Base-by-base conservation (phyloP, 2,329 filamentous ascomycete species). In the Monosporascus sp. region DNA sequence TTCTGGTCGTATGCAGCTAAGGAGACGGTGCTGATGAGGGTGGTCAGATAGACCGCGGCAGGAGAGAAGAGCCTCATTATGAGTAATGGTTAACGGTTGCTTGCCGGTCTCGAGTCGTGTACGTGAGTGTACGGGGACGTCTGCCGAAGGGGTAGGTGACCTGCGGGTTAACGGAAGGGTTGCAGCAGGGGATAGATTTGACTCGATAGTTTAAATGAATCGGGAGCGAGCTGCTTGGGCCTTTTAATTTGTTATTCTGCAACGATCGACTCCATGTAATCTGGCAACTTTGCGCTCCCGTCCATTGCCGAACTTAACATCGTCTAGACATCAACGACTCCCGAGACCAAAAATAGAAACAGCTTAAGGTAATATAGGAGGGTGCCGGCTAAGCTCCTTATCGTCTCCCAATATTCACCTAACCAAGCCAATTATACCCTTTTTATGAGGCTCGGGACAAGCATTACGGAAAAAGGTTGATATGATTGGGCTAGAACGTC, bases 1-100 rank as follows among this genome's bases (percentile, higher is more conserved):
- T 57, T 57, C 25, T 57, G 53, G 44, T 57, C 55, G 47, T 55
- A 57, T 31, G 51, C 55, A 47, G 53, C 55, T 18, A 52, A 31
- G 24, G 47, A n/a, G n/a, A 50, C 8, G 15, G 48, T n/a, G 39
- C 31, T 14, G 18, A 57, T 37, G 39, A 55, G n/a, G 22, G 39
- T 37, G 18, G 44, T 37, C 22, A 46, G 43, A 8, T 22, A 31
- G 39, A 55, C 24, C 35, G 48, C 18, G 27, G 37, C 31, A 5
- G 14, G 43, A 22, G 24, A 48, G 43, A 49, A 47, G 47, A 50
- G 37, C 35, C 31, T 54, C 53, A 55, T 57, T 2, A 20, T 44
- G 44, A 14, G 11, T 37, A 18, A 11, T 46, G 31, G 41, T 43
- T 47, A 43, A 37, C 8, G 31, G 41, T 37, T 47, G 45, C 25